Evolutionary conservation across 2,329 filamentous ascomycete species (phyloP), one percentile per base, ranked within the genome.

Genomic region (Xylaria sp.): DNA sequence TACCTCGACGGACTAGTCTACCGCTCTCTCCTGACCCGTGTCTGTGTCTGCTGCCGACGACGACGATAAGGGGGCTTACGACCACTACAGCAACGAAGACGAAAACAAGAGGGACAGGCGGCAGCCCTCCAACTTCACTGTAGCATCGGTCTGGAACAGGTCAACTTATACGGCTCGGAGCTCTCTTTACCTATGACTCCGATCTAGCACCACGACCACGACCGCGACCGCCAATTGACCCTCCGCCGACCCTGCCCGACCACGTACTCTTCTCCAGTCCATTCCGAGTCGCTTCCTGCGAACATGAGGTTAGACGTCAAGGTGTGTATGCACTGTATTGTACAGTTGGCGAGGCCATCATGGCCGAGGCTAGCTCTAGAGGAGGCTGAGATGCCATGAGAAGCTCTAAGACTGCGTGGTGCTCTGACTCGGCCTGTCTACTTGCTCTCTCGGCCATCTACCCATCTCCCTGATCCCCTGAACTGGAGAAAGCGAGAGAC

Each of bases 291-390:
- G 69, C 70, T 73, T 65, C 67, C 71, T 12, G 74, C 70, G 65
- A 76, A 74, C 66, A 78, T 78, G 76, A 78, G 73, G 73, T 71
- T 78, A 54, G 76, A 78, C 67, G 76, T 78, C 23, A 78, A 78
- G 76, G 76, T 78, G 70, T 59, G 70, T 72, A 46, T 56, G 52
- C 65, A 61, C 64, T 41, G 48, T 37, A 39, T 15, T 25, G 44
- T 41, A 25, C 37, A 15, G 31, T 52, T 34, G 28, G 48, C 1
- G 23, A 3, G 23, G 23, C 23, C 23, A 2, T 25, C 23, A 25
- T 25, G 23, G 23, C 23, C 23, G 23, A 25, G 23, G 1, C 23
- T 25, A 25, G 23, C 23, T 25, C 23, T 25, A 25, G 23, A 25
- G 23, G 18, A 28, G 56, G 39, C 0, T 51, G 46, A 18, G 41